Conservation (phyloP, 2,329 filamentous ascomycete genomes). For the Westerdykella sp. region DNA sequence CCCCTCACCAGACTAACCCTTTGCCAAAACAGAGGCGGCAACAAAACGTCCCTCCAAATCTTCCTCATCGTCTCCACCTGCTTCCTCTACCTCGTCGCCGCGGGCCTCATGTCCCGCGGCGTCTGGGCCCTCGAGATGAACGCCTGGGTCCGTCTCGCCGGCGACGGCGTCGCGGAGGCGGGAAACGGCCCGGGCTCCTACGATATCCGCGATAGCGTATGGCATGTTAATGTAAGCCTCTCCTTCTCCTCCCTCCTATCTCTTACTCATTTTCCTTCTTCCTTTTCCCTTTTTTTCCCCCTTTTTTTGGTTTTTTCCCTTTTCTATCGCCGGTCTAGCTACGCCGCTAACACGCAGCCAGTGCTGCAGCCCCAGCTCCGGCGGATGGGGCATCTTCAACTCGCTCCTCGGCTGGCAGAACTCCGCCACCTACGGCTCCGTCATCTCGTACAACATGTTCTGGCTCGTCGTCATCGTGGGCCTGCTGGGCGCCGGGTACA, state of each 20-base stretch:
- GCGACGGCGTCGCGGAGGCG: conserved; percentile 56
- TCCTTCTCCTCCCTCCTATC: no score
- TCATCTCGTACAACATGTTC: conserved; percentile 82
- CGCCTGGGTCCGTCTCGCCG: conserved; percentile 59
- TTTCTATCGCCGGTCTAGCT: no score
- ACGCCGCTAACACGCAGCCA: conserved; percentile 25
- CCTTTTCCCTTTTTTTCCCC: no score
- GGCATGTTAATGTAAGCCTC: conserved; percentile 68
- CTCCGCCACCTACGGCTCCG: conserved; percentile 78
- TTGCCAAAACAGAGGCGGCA: conserved; percentile 59
- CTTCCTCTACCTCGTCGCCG: conserved; percentile 76
- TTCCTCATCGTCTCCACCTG: conserved; percentile 81
- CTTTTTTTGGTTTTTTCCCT: no score
- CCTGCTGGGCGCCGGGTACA: conserved; percentile 60
- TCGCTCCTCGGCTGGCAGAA: conserved; percentile 82
- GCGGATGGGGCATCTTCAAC: conserved; percentile 84
- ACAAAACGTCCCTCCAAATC: conserved; percentile 60
- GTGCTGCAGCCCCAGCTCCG: conserved; percentile 70
- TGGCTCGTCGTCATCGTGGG: conserved; percentile 66
- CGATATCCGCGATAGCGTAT: conserved; percentile 70
- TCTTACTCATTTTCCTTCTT: no score
- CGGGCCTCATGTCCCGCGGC: conserved; percentile 70
- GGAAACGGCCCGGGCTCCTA: conserved; percentile 69
- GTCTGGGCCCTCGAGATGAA: conserved; percentile 71
- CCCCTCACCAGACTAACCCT: no score